Evolutionary conservation across 1,139 yeast genomes (phyloP).

Genomic region (Ogataea hybrid): DNA sequence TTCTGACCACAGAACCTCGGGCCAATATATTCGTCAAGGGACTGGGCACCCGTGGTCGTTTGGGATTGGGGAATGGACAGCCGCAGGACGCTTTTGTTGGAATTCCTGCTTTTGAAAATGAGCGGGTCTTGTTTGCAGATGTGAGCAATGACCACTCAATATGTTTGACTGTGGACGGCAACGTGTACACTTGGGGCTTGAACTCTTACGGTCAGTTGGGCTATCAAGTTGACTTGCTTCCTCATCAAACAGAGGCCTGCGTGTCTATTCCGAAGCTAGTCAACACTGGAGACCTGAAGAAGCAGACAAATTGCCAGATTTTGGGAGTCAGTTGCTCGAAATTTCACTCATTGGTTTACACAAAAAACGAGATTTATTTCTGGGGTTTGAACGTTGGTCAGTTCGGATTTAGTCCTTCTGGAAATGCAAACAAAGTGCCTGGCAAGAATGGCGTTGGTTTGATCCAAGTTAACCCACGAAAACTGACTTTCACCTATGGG

Average conservation of each 20-base stretch:
- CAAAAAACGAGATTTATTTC: conserved; percentile 49
- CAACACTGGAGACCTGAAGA: conserved; percentile 45
- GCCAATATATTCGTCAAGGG: conserved; percentile 63
- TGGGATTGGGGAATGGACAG: conserved; percentile 49
- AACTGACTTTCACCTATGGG: conserved; percentile 44
- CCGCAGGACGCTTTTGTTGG: conserved; percentile 19
- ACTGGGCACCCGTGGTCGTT: conserved; percentile 65
- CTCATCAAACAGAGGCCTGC: conserved; percentile 33
- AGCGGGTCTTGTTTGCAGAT: conserved; percentile 42
- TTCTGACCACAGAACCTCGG: conserved; percentile 47
- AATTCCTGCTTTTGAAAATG: conserved; percentile 32
- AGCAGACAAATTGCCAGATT: conserved; percentile 31
- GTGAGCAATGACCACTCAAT: conserved; percentile 69
- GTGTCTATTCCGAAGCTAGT: conserved; percentile 51
- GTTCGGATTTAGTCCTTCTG: conserved; percentile 54
- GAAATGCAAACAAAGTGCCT: conserved; percentile 8
- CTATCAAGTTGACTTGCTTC: conserved; percentile 37
- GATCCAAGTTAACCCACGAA: conserved; percentile 41
- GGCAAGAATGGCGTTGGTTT: conserved; percentile 11
- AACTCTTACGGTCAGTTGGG: conserved; percentile 70
- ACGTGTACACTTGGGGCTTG: conserved; percentile 76
- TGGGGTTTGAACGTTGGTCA: conserved; percentile 93
- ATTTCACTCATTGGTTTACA: conserved; percentile 66
- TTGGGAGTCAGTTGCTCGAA: conserved; percentile 67
- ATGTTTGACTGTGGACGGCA: conserved; percentile 49